phyloP scores from a whole-genome alignment of 352 stramenopile genomes.

The Phytophthora sojae region DNA sequence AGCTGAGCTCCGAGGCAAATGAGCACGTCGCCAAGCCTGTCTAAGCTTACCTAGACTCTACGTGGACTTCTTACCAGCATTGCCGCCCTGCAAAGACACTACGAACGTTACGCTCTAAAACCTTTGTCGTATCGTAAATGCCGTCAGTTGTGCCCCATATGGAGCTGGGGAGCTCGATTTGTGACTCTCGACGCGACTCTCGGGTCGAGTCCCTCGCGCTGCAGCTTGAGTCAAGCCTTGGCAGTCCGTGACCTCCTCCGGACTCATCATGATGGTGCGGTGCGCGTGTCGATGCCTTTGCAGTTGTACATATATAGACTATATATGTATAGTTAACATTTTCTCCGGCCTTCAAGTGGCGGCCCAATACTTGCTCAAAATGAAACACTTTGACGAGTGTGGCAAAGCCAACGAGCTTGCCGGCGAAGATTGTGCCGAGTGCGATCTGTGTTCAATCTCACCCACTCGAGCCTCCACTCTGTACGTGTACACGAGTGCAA shows the following conservation, averaged over 20 bases:
- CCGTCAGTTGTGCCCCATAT: slow-evolving; percentile 2
- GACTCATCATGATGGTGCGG: neutral
- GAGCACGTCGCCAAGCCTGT: neutral
- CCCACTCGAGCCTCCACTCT: neutral
- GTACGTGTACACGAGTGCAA: neutral
- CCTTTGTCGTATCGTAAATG: neutral
- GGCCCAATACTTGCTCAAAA: neutral
- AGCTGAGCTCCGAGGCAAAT: neutral
- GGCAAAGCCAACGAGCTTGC: too few species aligned
- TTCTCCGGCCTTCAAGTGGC: too few species aligned
- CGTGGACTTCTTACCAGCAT: neutral
- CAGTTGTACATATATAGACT: neutral
- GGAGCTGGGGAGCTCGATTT: neutral
- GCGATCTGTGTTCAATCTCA: neutral
- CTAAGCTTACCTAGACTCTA: neutral
- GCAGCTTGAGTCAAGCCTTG: neutral
- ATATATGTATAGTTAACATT: too few species aligned
- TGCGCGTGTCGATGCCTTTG: neutral
- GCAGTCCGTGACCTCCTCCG: neutral
- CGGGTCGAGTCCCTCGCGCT: neutral
- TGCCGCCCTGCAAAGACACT: slow-evolving; percentile 1
- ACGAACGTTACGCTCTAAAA: neutral
- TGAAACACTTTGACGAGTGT: neutral
- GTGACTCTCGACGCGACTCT: neutral
- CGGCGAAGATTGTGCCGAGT: too few species aligned